Evolutionary conservation across 139 green algal species (phyloP), one percentile per base, ranked within the genome.

Genomic region (Chlamydomonas sphaeroides): DNA sequence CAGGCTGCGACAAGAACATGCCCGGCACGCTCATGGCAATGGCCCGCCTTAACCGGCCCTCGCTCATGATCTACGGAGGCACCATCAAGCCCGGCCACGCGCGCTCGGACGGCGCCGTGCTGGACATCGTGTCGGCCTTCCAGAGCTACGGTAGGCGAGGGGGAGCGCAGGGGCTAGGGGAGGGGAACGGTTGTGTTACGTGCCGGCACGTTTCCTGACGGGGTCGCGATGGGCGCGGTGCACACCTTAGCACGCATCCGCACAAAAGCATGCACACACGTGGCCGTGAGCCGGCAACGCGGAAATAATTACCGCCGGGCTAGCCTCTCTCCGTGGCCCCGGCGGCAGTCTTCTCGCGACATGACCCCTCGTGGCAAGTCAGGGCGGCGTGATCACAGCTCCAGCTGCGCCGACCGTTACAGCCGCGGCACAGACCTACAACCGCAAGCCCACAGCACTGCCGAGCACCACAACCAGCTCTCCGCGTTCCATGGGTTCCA

Each of bases 1-100:
- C 81, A 89, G 96, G 96, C 20, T 98, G 96, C 84, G 96, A 99
- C 90, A 98, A 98, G 91, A 99, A 99, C 93, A 99, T 99, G 97
- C 97, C 97, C 0, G 97, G 97, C 65, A 94, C 89, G 0, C 74
- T 99, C 53, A 99, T 99, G 51, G 97, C 97, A 32, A 99, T 98
- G 95, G 96, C 89, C 0, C 91, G 97, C 59, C 85, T 99, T 7
- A 99, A 99, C 91, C 88, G 97, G 38, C 97, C 97, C 36, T 89
- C 89, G 41, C 79, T 99, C 70, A 99, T 99, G 97, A 90, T 99
- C 51, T 99, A 99, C 86, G 97, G 97, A 26, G 97, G 97, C 67
- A 99, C 97, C 81, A 99, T 99, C 90, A 95, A 96, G 83, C 92
- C 96, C 10, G 95, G 96, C 5, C 61, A 92, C 73, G 87, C 67